Evolutionary conservation across 768 basidiomycete genomes (phyloP).

Genomic region (Phylloporus arenicola): DNA sequence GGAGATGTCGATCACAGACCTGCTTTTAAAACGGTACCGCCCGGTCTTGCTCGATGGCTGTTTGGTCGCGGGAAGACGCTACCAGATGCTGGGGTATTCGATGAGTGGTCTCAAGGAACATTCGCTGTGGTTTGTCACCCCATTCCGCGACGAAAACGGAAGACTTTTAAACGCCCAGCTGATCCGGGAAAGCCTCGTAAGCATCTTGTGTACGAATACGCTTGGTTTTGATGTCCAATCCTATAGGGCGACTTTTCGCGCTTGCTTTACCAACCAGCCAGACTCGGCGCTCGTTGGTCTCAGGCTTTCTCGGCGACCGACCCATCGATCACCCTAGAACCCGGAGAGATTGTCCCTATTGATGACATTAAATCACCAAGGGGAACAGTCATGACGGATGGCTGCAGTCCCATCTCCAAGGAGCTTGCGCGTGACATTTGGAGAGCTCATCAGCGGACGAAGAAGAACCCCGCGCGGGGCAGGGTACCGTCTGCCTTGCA

Average conservation of each 20-base stretch:
- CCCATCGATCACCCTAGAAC: slow-evolving; percentile 36
- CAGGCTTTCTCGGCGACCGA: slow-evolving; percentile 52
- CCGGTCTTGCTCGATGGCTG: slow-evolving; percentile 32
- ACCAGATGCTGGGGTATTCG: slow-evolving; percentile 47
- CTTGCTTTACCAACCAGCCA: slow-evolving; percentile 37
- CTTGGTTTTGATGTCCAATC: neutral
- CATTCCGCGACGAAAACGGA: slow-evolving; percentile 32
- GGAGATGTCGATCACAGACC: slow-evolving; percentile 25
- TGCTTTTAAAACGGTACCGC: slow-evolving; percentile 34
- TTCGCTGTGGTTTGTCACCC: slow-evolving; percentile 44
- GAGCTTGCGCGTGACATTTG: slow-evolving; percentile 34
- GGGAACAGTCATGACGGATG: slow-evolving; percentile 44
- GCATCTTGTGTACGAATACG: neutral
- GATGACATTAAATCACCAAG: slow-evolving; percentile 28
- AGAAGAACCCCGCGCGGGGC: slow-evolving; percentile 16
- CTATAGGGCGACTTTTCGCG: slow-evolving; percentile 37
- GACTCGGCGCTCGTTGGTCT: slow-evolving; percentile 48
- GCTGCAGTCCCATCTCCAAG: slow-evolving; percentile 43
- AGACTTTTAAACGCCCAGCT: slow-evolving; percentile 16
- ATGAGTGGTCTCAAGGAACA: slow-evolving; percentile 49
- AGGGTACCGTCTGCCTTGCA: slow-evolving; percentile 38
- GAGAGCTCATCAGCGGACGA: slow-evolving; percentile 29
- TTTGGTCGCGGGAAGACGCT: slow-evolving; percentile 39
- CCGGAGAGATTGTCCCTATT: slow-evolving; percentile 30
- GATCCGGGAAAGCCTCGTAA: slow-evolving; percentile 35